phyloP scores from a whole-genome alignment of 2,329 filamentous ascomycete genomes.

The Magnaporthales sp. region DNA sequence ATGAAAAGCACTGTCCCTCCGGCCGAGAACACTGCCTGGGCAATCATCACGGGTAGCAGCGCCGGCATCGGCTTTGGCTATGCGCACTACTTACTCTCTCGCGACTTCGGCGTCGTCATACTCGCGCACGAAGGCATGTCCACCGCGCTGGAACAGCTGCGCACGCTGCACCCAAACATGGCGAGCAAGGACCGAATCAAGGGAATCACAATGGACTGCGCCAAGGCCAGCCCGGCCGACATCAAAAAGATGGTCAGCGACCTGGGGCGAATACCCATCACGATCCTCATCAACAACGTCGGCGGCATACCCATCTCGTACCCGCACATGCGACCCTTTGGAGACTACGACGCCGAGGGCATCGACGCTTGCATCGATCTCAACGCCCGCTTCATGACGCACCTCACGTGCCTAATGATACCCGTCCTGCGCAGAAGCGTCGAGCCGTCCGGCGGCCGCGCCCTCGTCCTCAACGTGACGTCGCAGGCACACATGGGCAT shows the following conservation, averaged over 20 bases:
- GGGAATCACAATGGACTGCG: slow-evolving; percentile 19
- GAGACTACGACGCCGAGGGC: slow-evolving; percentile 16
- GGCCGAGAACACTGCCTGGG: slow-evolving; percentile 12
- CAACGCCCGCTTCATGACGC: slow-evolving; percentile 26
- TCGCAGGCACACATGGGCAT: slow-evolving; percentile 16
- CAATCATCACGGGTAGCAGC: slow-evolving; percentile 24
- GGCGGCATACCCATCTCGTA: slow-evolving; percentile 18
- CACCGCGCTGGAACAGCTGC: slow-evolving; percentile 19
- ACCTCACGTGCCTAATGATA: slow-evolving; percentile 21
- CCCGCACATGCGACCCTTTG: neutral
- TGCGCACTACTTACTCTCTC: slow-evolving; percentile 19
- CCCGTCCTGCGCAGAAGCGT: slow-evolving; percentile 10
- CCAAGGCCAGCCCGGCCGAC: slow-evolving; percentile 17
- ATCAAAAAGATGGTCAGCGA: slow-evolving; percentile 15
- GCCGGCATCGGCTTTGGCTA: slow-evolving; percentile 25
- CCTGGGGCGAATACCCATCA: slow-evolving; percentile 16
- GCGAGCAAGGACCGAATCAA: neutral
- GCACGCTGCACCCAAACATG: slow-evolving; percentile 1
- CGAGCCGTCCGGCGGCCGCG: slow-evolving; percentile 12
- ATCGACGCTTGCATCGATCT: slow-evolving; percentile 21
- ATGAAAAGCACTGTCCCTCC: neutral
- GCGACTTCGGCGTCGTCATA: slow-evolving; percentile 25
- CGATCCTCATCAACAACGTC: slow-evolving; percentile 25
- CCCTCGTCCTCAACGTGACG: slow-evolving; percentile 21
- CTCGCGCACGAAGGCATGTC: slow-evolving; percentile 18